These are phyloP conservation scores for Russula virescens DNA, from an alignment of 768 basidiomycete genomes.

Conservation along the genomic window DNA sequence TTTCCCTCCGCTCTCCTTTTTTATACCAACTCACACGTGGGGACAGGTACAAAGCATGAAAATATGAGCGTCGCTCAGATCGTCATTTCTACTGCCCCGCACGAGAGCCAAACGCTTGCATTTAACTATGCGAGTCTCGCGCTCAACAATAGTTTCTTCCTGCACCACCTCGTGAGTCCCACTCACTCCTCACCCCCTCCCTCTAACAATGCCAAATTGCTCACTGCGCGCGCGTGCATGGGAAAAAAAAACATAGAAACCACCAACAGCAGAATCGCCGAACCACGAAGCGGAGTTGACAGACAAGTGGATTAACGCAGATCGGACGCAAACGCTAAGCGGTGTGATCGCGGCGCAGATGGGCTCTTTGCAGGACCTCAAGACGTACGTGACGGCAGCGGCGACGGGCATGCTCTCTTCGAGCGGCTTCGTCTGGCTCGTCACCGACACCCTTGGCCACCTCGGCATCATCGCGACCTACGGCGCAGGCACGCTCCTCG, in stretches of 20 bases:
- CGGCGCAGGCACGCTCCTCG: conserved; percentile 82
- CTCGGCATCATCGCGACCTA: conserved; percentile 80
- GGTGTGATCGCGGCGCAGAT: conserved; percentile 44
- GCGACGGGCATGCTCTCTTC: conserved; percentile 66
- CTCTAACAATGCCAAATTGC: background rate
- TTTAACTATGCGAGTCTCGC: conserved; percentile 93
- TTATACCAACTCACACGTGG: conserved; percentile 6
- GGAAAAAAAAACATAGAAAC: conserved; percentile 27
- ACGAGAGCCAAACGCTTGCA: conserved; percentile 54
- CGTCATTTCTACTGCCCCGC: conserved; percentile 57
- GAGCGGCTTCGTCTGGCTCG: conserved; percentile 85
- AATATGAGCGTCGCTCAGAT: conserved; percentile 61
- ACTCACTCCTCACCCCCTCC: background rate
- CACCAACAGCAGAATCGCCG: conserved; percentile 30
- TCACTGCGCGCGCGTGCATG: background rate
- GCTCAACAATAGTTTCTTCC: conserved; percentile 93
- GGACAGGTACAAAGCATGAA: conserved; percentile 50
- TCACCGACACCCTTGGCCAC: conserved; percentile 55
- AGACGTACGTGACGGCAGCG: conserved; percentile 70
- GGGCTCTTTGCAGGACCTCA: conserved; percentile 60
- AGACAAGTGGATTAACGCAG: conserved; percentile 26
- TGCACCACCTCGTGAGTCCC: conserved; percentile 73
- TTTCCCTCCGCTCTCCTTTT: background rate
- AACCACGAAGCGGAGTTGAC: conserved; percentile 32
- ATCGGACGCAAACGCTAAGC: conserved; percentile 34